Base-by-base conservation (phyloP, 2,329 filamentous ascomycete genomes). In the Colletotrichum liaoningense region DNA sequence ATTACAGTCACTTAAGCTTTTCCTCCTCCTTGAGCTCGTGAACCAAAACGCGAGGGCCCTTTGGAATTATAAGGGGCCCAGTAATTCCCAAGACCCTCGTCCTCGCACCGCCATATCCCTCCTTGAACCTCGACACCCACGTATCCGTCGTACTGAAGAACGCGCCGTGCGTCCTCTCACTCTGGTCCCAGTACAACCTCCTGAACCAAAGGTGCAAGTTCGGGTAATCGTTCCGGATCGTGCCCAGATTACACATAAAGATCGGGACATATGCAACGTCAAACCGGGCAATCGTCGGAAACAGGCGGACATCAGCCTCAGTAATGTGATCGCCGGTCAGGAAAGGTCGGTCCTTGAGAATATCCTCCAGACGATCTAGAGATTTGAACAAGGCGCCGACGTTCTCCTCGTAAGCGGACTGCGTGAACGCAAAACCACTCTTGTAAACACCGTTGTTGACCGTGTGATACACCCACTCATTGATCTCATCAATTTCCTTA, bases 131-230 rank as follows among this genome's bases (percentile, higher is more conserved):
- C 3, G 73, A 74, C 5, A 84, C 78, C 76, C 79, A 83, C 2
- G 94, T 94, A 70, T 91, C 82, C 0, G 93, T 94, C 14, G 93
- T 94, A 33, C 89, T 86, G 57, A 86, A 85, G 79, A 95, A 95
- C 0, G 93, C 93, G 0, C 89, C 88, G 77, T 33, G 74, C 46
- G 5, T 76, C 71, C 5, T 72, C 14, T 78, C 78, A 5, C 79
- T 78, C 4, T 77, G 72, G 75, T 94, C 91, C 93, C 93, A 95
- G 78, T 95, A 95, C 66, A 94, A 79, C 66, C 89, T 86, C 46
- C 91, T 85, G 73, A 95, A 75, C 93, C 93, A 95, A 62, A 86
- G 85, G 79, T 95, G 92, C 58, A 95, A 81, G 52, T 86, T 83
- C 3, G 93, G 93, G 78, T 91, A 93, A 76, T 92, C 89, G 75